Evolutionary conservation across 345 rosid genomes (phyloP), one percentile per base, ranked within the genome.

Genomic region (Populus tremula): DNA sequence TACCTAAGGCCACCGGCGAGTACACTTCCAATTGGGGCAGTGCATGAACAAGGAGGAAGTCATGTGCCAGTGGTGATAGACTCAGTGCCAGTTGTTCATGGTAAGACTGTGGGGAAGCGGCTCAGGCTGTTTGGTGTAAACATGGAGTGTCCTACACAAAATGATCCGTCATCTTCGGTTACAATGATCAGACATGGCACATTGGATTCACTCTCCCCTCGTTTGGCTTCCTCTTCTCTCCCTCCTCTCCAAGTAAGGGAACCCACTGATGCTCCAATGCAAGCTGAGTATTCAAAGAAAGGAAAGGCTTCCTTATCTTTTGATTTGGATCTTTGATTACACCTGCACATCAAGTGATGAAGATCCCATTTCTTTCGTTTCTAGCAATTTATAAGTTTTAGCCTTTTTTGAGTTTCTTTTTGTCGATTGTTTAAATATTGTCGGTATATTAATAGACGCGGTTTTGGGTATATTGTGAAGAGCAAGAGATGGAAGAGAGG

Each of bases 301-400:
- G 97, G 94, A 80, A 90, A 92, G 88, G 84, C 91, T 75, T 84
- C 90, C 75, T 77, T 89, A 77, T 87, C 93, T 79, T 84, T 87
- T 84, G 87, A 90, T 88, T 87, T 90, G 83, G 91, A 89, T 86
- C 89, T 80, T 68, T 92, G 83, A 82, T 71, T 78, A 68, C 12
- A 35, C 45, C 20, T 16, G 50, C 1, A 36, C 47, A 27, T 13
- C 71, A n/a, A 71, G 36, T 11, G 71, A 74, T 50, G 76, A 82
- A 74, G 70, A 78, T 6, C 69, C 53, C n/a, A 36, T 67, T 33
- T 39, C 59, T 72, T 73, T 67, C 31, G 54, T 78, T 71, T 23
- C 81, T 68, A 69, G 29, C 29, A 50, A 77, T 41, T 14, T 43
- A 41, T 17, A 31, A 27, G 45, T 6, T 36, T 39, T 16, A 27